Evolutionary conservation across 1,284 basidiomycete genomes (phyloP).

Genomic region (Trametes versicolor): DNA sequence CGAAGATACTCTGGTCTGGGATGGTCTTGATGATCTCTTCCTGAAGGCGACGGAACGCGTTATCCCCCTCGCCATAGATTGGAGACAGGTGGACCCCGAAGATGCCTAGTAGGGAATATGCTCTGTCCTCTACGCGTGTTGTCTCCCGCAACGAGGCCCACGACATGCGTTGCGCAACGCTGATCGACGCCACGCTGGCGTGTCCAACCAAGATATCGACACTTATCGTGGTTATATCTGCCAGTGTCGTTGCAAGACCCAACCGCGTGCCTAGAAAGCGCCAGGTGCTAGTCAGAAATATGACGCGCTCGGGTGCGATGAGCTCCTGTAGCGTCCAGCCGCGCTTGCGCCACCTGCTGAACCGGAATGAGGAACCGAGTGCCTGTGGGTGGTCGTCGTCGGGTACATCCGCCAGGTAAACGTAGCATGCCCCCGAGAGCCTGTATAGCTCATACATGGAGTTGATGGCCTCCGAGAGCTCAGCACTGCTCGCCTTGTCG

Average conservation of each 20-base stretch:
- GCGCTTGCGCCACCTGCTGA: neutral
- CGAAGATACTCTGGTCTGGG: conserved; percentile 10
- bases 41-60: conserved; percentile 13
- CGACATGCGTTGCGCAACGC: conserved; percentile 21
- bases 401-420: conserved; percentile 7
- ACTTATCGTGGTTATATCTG: conserved; percentile 5
- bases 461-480: conserved; percentile 4
- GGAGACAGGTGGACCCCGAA: conserved; percentile 15
- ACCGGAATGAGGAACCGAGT: neutral
- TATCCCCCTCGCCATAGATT: conserved; percentile 14
- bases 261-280: conserved; percentile 13
- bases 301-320: conserved; percentile 7
- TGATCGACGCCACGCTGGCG: neutral
- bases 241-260: neutral
- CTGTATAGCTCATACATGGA: neutral
- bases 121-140: conserved; percentile 15
- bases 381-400: neutral
- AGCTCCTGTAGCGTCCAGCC: conserved; percentile 21
- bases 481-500: neutral
- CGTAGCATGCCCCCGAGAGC: neutral
- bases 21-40: conserved; percentile 11
- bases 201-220: neutral
- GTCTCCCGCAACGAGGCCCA: conserved; percentile 17
- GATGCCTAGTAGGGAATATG: conserved; percentile 17
- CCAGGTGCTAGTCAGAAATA: conserved; percentile 17